Percentiles rank a stretch among this genome's conserved stretches.
Conservation (phyloP, 257 asterid genomes). For the Solanum corneliomulleri region DNA sequence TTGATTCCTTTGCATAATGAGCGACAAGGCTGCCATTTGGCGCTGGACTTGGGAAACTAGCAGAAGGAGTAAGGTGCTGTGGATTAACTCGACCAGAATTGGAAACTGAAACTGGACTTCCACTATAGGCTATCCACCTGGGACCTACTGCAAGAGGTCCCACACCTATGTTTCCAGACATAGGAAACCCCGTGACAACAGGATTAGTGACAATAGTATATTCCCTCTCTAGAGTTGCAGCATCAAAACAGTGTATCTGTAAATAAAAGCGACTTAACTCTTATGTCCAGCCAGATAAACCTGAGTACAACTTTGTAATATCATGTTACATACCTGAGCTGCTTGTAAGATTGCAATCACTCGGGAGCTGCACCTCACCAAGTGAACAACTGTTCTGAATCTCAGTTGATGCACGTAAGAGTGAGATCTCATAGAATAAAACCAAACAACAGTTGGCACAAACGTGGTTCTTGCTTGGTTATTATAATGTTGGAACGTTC, state of each 20-base stretch:
- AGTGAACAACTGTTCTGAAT: conserved; percentile 74
- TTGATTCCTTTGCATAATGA: conserved; percentile 90
- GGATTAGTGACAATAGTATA: conserved; percentile 77
- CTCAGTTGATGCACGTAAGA: conserved; percentile 69
- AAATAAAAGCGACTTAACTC: background rate
- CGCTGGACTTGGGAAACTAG: conserved; percentile 42
- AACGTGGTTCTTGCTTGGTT: conserved; percentile 23
- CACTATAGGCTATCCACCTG: conserved; percentile 94
- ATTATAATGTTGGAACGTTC: conserved; percentile 29
- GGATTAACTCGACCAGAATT: conserved; percentile 66
- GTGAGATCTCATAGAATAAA: conserved; percentile 72
- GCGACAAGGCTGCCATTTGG: conserved; percentile 84
- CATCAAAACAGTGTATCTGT: conserved; percentile 78
- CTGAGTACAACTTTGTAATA: background rate
- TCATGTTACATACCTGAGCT: conserved; percentile 49
- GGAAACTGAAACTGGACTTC: conserved; percentile 55
- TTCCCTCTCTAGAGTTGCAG: conserved; percentile 66
- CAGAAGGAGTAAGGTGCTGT: conserved; percentile 54
- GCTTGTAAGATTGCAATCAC: conserved; percentile 72
- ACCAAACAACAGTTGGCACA: conserved; percentile 80
- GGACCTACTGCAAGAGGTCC: conserved; percentile 97
- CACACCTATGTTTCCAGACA: conserved; percentile 47
- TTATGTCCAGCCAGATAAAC: background rate
- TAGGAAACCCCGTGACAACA: conserved; percentile 40
- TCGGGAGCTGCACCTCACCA: conserved; percentile 78